phyloP scores from a whole-genome alignment of 2,329 filamentous ascomycete genomes.

The Hypoxylon sp. region DNA sequence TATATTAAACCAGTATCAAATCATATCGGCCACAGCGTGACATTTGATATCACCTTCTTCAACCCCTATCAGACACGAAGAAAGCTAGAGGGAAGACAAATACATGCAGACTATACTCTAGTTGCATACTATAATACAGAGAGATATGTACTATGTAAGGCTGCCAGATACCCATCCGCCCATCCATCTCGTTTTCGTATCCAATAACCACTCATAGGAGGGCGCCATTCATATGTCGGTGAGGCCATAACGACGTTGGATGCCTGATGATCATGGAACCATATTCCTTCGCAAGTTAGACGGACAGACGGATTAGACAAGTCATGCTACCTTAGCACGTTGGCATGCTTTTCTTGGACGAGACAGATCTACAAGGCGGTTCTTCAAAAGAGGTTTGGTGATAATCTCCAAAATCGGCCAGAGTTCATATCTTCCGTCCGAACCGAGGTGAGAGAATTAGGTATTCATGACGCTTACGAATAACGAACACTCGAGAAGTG shows the following conservation, averaged over 20 bases:
- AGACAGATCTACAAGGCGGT: constrained; percentile 2
- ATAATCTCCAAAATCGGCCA: constrained; percentile 7
- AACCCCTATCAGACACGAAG: neutral
- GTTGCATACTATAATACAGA: too few relatives aligned
- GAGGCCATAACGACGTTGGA: constrained; percentile 23
- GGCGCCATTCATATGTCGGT: constrained; percentile 38
- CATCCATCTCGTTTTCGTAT: constrained; percentile 26
- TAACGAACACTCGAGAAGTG: neutral
- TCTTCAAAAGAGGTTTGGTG: constrained; percentile 5
- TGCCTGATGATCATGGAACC: constrained; percentile 38
- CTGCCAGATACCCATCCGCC: constrained; percentile 21
- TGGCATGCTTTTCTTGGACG: constrained; percentile 4
- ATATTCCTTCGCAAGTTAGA: constrained; percentile 22
- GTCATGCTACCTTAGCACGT: constrained; percentile 10
- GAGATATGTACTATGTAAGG: neutral
- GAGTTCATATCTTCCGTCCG: constrained; percentile 10
- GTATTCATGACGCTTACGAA: constrained; percentile 4
- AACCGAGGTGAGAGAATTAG: constrained; percentile 12
- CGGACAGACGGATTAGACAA: neutral
- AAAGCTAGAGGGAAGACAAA: neutral
- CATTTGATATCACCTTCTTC: constrained; percentile 1
- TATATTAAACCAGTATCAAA: neutral
- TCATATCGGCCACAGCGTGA: constrained; percentile 4
- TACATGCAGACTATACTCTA: too few relatives aligned
- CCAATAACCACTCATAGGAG: constrained; percentile 27